These are phyloP conservation scores for Petasospora rhodanensis DNA, from an alignment of 1,139 yeast genomes.

Conservation along the genomic window DNA sequence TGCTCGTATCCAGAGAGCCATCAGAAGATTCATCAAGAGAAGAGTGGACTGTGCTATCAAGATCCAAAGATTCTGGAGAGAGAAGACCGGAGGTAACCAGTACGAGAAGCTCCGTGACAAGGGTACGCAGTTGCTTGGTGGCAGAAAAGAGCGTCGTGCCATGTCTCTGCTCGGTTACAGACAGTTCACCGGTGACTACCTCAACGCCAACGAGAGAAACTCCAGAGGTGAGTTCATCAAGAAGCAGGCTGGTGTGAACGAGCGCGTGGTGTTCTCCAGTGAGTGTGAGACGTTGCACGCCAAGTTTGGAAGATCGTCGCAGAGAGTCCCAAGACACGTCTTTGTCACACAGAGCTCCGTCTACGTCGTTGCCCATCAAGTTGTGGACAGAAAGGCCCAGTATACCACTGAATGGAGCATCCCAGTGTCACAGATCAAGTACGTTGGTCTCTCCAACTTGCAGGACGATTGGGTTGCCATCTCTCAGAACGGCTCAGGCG, in stretches of 20 bases:
- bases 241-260: conserved; percentile 65
- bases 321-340: conserved; percentile 68
- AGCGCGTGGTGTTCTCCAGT: conserved; percentile 69
- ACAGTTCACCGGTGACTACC: conserved; percentile 91
- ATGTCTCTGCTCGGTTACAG: conserved; percentile 86
- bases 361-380: conserved; percentile 66
- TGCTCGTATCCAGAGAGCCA: conserved; percentile 93
- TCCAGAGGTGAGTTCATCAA: conserved; percentile 70
- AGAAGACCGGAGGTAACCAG: conserved; percentile 73
- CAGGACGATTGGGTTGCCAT: conserved; percentile 96
- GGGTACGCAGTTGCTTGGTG: conserved; percentile 66
- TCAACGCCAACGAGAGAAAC: conserved; percentile 71
- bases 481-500: conserved; percentile 49
- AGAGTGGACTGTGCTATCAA: conserved; percentile 84
- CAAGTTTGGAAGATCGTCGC: conserved; percentile 91
- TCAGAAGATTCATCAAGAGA: conserved; percentile 79
- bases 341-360: conserved; percentile 60
- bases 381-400: conserved; percentile 68
- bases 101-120: conserved; percentile 79
- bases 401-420: conserved; percentile 63
- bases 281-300: conserved; percentile 78
- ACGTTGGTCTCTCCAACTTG: conserved; percentile 63
- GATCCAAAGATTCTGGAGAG: conserved; percentile 84
- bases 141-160: conserved; percentile 85
- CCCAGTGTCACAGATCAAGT: conserved; percentile 55